These are phyloP conservation scores for Mycena galopus DNA, from an alignment of 768 basidiomycete genomes.

Conservation along the genomic window DNA sequence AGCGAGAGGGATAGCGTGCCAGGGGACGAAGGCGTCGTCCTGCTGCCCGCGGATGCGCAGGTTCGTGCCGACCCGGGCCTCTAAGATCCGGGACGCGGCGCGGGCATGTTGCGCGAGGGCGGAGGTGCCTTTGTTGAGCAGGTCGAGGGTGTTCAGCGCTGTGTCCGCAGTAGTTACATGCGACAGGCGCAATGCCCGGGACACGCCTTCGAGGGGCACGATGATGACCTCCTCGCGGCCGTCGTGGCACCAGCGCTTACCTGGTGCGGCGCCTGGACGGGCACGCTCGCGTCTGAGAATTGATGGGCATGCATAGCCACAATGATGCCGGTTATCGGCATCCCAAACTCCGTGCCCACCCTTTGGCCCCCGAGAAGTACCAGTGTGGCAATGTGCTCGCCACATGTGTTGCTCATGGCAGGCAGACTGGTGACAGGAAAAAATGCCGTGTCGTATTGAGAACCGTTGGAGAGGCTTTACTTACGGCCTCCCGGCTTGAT, in stretches of 20 bases:
- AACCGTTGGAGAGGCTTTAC: too few species aligned
- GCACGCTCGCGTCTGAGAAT: constrained; percentile 89
- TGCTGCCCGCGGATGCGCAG: constrained; percentile 85
- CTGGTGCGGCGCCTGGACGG: constrained; percentile 81
- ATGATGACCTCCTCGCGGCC: constrained; percentile 84
- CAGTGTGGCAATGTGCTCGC: too few species aligned
- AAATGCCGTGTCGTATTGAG: too few species aligned
- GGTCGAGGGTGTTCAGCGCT: constrained; percentile 92
- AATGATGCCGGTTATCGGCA: too few species aligned
- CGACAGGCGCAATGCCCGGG: too few species aligned
- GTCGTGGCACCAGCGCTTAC: constrained; percentile 86
- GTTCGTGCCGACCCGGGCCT: constrained; percentile 88
- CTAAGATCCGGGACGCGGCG: constrained; percentile 88
- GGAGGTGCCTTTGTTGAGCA: constrained; percentile 91
- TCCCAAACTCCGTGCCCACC: too few species aligned
- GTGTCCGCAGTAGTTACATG: too few species aligned
- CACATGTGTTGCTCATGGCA: too few species aligned
- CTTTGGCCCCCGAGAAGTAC: too few species aligned
- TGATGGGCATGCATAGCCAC: too few species aligned
- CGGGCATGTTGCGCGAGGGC: constrained; percentile 86
- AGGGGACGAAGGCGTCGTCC: constrained; percentile 85
- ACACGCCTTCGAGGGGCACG: constrained; percentile 92
- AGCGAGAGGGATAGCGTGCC: constrained; percentile 76
- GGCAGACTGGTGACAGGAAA: too few species aligned
- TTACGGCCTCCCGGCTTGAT: too few species aligned